Evolutionary conservation across 2,329 filamentous ascomycete genomes (phyloP).

Genomic region (Penicillium polonicum): DNA sequence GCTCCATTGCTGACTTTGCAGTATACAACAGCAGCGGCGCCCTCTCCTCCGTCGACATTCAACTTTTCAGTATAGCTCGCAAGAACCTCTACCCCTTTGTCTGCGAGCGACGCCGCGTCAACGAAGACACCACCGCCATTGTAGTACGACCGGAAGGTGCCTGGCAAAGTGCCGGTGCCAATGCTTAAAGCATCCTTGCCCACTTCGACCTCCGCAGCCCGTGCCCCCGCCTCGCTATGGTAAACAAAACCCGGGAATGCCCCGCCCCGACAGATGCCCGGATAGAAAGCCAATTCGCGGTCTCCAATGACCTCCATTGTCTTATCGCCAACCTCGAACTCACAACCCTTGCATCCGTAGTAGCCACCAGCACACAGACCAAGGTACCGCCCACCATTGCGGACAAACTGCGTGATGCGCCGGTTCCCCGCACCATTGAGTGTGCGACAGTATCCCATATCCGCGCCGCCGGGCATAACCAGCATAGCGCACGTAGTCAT

Average conservation of each 20-base stretch:
- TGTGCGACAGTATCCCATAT: slow-evolving; percentile 82
- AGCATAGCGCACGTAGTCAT: slow-evolving; percentile 79
- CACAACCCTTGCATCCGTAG: slow-evolving; percentile 76
- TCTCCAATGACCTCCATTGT: slow-evolving; percentile 80
- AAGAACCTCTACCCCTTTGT: slow-evolving; percentile 72
- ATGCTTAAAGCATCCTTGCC: slow-evolving; percentile 57
- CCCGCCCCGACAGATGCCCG: slow-evolving; percentile 78
- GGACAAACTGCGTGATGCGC: slow-evolving; percentile 79
- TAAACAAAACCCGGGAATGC: slow-evolving; percentile 91
- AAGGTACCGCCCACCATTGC: slow-evolving; percentile 78
- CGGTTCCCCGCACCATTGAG: slow-evolving; percentile 87
- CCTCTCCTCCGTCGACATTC: slow-evolving; percentile 71
- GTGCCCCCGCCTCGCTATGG: slow-evolving; percentile 78
- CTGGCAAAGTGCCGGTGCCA: slow-evolving; percentile 54
- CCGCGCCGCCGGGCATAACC: slow-evolving; percentile 91
- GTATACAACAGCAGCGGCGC: slow-evolving; percentile 76
- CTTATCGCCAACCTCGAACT: slow-evolving; percentile 85
- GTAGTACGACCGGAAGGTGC: slow-evolving; percentile 71
- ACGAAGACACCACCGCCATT: slow-evolving; percentile 96
- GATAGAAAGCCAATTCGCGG: slow-evolving; percentile 84
- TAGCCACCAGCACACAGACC: slow-evolving; percentile 95
- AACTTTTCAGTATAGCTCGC: slow-evolving; percentile 75
- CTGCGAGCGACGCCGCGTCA: slow-evolving; percentile 63
- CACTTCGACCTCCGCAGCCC: slow-evolving; percentile 67
- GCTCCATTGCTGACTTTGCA: slow-evolving; percentile 78